These are phyloP conservation scores for Euphorbia schlechtendalii DNA, from an alignment of 441 rosid species.

Conservation along the genomic window DNA sequence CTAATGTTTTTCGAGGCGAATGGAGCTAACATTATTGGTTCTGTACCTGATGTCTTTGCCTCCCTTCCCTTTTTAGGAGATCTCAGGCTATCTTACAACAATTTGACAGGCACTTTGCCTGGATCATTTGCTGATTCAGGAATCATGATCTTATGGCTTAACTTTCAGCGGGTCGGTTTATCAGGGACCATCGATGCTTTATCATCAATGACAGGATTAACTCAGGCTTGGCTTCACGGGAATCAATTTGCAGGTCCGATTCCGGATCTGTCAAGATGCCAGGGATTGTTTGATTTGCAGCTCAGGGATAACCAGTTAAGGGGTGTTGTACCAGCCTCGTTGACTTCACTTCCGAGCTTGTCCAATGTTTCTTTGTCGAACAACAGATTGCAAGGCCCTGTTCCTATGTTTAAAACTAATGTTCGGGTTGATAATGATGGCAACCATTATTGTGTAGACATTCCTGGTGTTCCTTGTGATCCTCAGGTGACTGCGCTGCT, in stretches of 20 bases:
- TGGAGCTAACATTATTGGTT: constrained; percentile 34
- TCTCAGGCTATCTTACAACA: constrained; percentile 54
- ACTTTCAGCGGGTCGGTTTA: constrained; percentile 45
- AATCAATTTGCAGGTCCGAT: constrained; percentile 59
- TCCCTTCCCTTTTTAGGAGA: constrained; percentile 37
- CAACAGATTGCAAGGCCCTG: constrained; percentile 67
- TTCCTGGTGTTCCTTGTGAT: constrained; percentile 11
- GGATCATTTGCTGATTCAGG: constrained; percentile 38
- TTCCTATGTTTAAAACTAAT: constrained; percentile 25
- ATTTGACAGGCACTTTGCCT: constrained; percentile 52
- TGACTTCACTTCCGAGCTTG: constrained; percentile 32
- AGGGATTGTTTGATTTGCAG: constrained; percentile 48
- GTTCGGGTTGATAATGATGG: background rate
- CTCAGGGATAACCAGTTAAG: constrained; percentile 58
- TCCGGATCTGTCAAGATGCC: constrained; percentile 57
- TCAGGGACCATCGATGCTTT: constrained; percentile 52
- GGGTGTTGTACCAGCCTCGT: constrained; percentile 44
- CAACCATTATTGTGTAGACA: constrained; percentile 8
- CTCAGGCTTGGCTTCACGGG: constrained; percentile 53
- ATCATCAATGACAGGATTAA: constrained; percentile 46
- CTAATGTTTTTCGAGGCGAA: constrained; percentile 38
- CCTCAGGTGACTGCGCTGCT: background rate
- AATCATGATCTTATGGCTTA: constrained; percentile 50
- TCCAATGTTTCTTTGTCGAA: constrained; percentile 42
- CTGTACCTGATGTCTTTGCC: constrained; percentile 48